Percentiles rank a stretch among this genome's conserved stretches.
These are phyloP conservation scores for Penicillium expansum DNA, from an alignment of 2,329 filamentous ascomycete species.

Conservation along the genomic window DNA sequence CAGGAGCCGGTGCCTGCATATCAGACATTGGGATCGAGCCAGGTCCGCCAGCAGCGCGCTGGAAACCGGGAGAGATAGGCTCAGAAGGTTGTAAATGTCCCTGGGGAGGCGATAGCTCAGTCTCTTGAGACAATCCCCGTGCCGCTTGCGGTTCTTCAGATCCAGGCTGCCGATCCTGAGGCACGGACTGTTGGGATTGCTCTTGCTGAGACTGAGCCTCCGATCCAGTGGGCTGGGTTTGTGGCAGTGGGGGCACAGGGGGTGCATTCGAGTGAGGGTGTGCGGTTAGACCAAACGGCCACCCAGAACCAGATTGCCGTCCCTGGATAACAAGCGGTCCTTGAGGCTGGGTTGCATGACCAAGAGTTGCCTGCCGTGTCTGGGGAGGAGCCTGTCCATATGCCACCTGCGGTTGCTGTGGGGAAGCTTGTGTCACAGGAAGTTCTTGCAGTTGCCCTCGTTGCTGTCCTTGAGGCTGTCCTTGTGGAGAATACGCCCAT, in stretches of 20 bases:
- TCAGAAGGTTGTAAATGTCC: slow-evolving; percentile 57
- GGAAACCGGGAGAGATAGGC: slow-evolving; percentile 61
- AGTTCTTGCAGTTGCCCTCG: background rate
- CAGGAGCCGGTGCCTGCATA: slow-evolving; percentile 46
- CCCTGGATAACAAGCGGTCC: slow-evolving; percentile 4
- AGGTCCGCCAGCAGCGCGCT: slow-evolving; percentile 61
- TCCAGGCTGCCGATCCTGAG: background rate
- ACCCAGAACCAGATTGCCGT: slow-evolving; percentile 5
- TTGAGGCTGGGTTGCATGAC: background rate
- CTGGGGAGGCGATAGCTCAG: background rate
- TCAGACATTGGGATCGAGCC: slow-evolving; percentile 61
- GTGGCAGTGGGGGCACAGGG: background rate
- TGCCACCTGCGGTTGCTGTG: background rate
- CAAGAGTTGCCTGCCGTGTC: background rate
- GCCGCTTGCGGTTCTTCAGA: background rate
- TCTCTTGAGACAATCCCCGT: background rate
- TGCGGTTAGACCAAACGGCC: slow-evolving; percentile 3
- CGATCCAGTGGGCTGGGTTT: background rate
- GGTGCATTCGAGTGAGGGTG: slow-evolving; percentile 4
- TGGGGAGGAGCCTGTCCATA: background rate
- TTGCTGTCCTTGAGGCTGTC: background rate
- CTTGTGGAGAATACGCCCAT: background rate
- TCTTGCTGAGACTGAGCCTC: background rate
- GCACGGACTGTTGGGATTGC: background rate
- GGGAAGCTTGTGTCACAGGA: background rate